Evolutionary conservation across 768 basidiomycete species (phyloP).

Genomic region (Asterophora parasitica): DNA sequence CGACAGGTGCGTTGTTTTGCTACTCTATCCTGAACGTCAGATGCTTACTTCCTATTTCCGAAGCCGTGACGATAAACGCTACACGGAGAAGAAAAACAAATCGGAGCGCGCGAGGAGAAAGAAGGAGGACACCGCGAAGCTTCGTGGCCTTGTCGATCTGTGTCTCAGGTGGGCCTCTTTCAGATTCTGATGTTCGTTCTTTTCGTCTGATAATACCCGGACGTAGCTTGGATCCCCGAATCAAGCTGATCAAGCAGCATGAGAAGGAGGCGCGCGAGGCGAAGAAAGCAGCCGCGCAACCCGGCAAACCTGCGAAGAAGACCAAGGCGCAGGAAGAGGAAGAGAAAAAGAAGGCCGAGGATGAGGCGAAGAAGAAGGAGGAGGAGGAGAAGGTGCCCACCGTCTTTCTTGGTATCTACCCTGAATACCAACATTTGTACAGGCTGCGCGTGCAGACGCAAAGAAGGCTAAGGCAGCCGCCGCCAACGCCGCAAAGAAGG

Average conservation of each 20-base stretch:
- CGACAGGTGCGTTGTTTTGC: conserved; percentile 59
- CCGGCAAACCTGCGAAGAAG: conserved; percentile 55
- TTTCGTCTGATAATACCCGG: background rate
- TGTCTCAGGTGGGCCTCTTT: conserved; percentile 46
- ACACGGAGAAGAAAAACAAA: conserved; percentile 99
- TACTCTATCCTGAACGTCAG: background rate
- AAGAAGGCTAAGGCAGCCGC: conserved; percentile 84
- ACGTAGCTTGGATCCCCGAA: conserved; percentile 75
- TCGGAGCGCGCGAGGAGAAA: conserved; percentile 92
- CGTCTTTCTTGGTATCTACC: background rate
- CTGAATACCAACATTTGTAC: background rate
- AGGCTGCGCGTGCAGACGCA: conserved; percentile 63
- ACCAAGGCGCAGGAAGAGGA: conserved; percentile 70
- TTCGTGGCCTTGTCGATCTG: conserved; percentile 83
- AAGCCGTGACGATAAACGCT: conserved; percentile 97
- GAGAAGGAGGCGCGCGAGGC: conserved; percentile 93
- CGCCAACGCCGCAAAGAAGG: conserved; percentile 90
- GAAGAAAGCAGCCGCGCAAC: conserved; percentile 60
- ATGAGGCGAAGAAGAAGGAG: conserved; percentile 70
- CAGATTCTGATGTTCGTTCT: background rate
- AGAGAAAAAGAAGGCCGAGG: conserved; percentile 70
- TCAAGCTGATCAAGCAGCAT: conserved; percentile 94
- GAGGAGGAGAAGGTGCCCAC: conserved; percentile 72
- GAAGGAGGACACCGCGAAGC: conserved; percentile 93
- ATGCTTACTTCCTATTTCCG: background rate